phyloP scores from a whole-genome alignment of 2,329 filamentous ascomycete species.

The Remersonia thermophila region DNA sequence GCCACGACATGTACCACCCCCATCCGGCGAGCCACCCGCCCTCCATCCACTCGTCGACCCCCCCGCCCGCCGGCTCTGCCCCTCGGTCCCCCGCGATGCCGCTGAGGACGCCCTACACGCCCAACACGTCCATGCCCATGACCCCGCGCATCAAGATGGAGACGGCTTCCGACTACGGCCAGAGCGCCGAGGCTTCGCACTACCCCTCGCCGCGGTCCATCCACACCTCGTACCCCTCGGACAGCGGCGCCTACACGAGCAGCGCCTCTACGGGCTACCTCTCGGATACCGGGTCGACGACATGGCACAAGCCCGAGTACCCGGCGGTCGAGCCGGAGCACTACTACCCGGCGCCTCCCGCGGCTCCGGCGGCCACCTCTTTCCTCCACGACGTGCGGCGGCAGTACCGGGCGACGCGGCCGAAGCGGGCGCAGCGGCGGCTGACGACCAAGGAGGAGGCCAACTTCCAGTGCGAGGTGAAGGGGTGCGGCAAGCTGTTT shows the following conservation, averaged over 20 bases:
- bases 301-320: slow-evolving; percentile 29
- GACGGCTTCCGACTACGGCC: slow-evolving; percentile 23
- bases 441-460: slow-evolving; percentile 56
- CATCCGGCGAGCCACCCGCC: slow-evolving; percentile 16
- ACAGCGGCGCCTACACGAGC: slow-evolving; percentile 17
- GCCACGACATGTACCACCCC: slow-evolving; percentile 33
- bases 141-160: slow-evolving; percentile 30
- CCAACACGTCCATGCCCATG: slow-evolving; percentile 12
- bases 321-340: slow-evolving; percentile 23
- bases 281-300: slow-evolving; percentile 24
- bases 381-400: slow-evolving; percentile 19
- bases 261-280: slow-evolving; percentile 26
- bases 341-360: slow-evolving; percentile 20
- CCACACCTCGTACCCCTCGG: slow-evolving; percentile 22
- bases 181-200: slow-evolving; percentile 26
- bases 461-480: slow-evolving; percentile 55
- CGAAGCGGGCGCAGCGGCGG: slow-evolving; percentile 32
- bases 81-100: slow-evolving; percentile 21
- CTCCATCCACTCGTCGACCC: slow-evolving; percentile 18
- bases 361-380: slow-evolving; percentile 11
- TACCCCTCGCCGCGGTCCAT: slow-evolving; percentile 30
- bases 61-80: slow-evolving; percentile 17
- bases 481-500: slow-evolving; percentile 66
- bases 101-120: slow-evolving; percentile 23
- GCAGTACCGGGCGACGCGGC: slow-evolving; percentile 21